Evolutionary conservation across 208 protist species (phyloP).

Genomic region (Acanthamoeba royreba): DNA sequence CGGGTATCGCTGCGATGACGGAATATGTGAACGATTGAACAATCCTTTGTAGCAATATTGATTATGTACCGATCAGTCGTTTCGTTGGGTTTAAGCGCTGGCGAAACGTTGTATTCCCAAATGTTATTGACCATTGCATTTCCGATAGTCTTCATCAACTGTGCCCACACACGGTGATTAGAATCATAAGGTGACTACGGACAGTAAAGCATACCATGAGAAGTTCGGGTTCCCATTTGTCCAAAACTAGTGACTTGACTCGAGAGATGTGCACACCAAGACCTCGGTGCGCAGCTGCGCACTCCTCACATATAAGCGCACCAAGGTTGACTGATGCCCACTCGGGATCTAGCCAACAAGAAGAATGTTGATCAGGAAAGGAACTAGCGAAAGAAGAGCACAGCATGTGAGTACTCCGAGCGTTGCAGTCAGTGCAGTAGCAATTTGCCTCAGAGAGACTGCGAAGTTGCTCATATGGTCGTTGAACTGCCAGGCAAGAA

Average conservation of each 20-base stretch:
- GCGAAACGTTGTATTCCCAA: neutral
- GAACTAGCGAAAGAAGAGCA: neutral
- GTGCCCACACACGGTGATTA: neutral
- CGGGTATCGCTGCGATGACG: neutral
- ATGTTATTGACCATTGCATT: neutral
- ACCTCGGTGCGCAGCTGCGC: neutral
- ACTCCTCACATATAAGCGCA: neutral
- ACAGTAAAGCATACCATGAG: neutral
- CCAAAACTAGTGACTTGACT: neutral
- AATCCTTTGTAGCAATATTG: neutral
- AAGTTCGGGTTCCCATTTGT: constrained; percentile 12
- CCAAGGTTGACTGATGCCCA: neutral
- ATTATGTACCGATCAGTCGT: neutral
- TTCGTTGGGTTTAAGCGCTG: neutral
- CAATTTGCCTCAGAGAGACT: neutral
- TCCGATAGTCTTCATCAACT: constrained; percentile 8
- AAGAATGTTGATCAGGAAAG: neutral
- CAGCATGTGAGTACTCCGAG: neutral
- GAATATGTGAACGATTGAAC: neutral
- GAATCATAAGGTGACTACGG: neutral
- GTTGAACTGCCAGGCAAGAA: neutral
- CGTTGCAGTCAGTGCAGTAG: constrained; percentile 11
- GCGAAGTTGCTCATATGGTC: neutral
- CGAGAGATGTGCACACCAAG: constrained; percentile 2
- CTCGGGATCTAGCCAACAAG: neutral